Percentiles rank a stretch among this genome's conserved stretches.
These are phyloP conservation scores for Xylariomycetidae sp. DNA, from an alignment of 2,329 filamentous ascomycete species.

Conservation along the genomic window DNA sequence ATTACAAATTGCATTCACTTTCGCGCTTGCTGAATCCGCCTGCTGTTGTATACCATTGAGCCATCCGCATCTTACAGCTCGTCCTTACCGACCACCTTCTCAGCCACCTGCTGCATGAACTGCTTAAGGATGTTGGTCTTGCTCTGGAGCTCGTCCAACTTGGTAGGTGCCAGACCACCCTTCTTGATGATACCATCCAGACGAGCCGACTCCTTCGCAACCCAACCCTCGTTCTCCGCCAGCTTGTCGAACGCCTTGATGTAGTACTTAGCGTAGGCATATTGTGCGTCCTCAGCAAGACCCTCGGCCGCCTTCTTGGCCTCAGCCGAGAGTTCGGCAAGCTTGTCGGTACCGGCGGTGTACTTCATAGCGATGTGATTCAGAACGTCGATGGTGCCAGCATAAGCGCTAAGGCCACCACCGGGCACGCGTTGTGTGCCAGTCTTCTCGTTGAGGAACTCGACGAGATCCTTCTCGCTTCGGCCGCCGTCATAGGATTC, in stretches of 20 bases:
- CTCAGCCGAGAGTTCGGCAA: conserved; percentile 64
- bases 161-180: conserved; percentile 77
- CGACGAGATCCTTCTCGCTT: conserved; percentile 68
- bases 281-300: conserved; percentile 56
- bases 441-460: conserved; percentile 82
- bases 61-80: conserved; percentile 52
- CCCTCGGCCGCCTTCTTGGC: conserved; percentile 65
- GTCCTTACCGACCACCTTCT: conserved; percentile 57
- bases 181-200: conserved; percentile 78
- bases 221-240: conserved; percentile 70
- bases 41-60: too few relatives aligned
- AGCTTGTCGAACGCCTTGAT: conserved; percentile 86
- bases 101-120: conserved; percentile 61
- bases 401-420: conserved; percentile 71
- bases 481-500: conserved; percentile 73
- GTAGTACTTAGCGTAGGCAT: conserved; percentile 92
- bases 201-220: conserved; percentile 77
- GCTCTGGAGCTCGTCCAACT: conserved; percentile 81
- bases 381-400: conserved; percentile 77
- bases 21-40: too few relatives aligned
- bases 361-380: conserved; percentile 74
- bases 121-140: conserved; percentile 84
- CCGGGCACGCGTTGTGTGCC: conserved; percentile 81
- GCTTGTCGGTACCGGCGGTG: conserved; percentile 51
- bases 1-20: too few relatives aligned